phyloP scores from a whole-genome alignment of 2,329 filamentous ascomycete species.

The Monosporascus sp. region DNA sequence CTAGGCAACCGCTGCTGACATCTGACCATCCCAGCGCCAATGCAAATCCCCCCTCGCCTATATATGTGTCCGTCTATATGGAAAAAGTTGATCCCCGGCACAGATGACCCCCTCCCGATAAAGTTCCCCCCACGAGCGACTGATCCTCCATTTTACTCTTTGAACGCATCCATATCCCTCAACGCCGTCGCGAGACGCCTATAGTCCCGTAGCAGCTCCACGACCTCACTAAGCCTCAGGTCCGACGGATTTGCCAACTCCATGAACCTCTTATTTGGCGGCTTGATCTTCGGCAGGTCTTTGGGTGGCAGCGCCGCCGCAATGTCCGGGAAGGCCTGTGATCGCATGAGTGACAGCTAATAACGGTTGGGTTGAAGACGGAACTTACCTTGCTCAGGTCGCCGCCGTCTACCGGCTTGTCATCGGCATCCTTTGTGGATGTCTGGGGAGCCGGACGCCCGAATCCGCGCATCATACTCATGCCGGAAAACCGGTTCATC shows the following conservation, averaged over 20 bases:
- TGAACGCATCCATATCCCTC: constrained; percentile 57
- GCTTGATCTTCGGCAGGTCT: constrained; percentile 50
- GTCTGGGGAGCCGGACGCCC: constrained; percentile 48
- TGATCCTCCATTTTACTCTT: constrained; percentile 28
- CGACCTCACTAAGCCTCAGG: constrained; percentile 66
- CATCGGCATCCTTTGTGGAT: constrained; percentile 28
- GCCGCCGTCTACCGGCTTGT: constrained; percentile 42
- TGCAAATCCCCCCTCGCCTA: not conserved
- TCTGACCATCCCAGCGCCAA: not conserved
- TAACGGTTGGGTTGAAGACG: not conserved
- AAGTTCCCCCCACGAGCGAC: not conserved
- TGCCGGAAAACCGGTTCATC: constrained; percentile 69
- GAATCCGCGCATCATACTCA: constrained; percentile 71
- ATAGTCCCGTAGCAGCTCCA: constrained; percentile 69
- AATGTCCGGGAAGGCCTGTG: constrained; percentile 56
- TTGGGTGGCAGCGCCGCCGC: constrained; percentile 51
- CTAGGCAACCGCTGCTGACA: not conserved
- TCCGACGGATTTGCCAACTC: constrained; percentile 66
- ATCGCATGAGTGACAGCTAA: constrained; percentile 3
- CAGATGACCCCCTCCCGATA: not conserved
- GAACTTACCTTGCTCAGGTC: constrained; percentile 52
- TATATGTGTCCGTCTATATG: not conserved
- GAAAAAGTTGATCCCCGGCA: not conserved
- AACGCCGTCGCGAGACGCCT: constrained; percentile 62
- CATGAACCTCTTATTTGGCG: constrained; percentile 68